A percentile compares a stretch with the other conserved stretches of the same genome.
These are phyloP conservation scores for Nicotiana sylvestris DNA, from an alignment of 257 asterid genomes.

Conservation along the genomic window DNA sequence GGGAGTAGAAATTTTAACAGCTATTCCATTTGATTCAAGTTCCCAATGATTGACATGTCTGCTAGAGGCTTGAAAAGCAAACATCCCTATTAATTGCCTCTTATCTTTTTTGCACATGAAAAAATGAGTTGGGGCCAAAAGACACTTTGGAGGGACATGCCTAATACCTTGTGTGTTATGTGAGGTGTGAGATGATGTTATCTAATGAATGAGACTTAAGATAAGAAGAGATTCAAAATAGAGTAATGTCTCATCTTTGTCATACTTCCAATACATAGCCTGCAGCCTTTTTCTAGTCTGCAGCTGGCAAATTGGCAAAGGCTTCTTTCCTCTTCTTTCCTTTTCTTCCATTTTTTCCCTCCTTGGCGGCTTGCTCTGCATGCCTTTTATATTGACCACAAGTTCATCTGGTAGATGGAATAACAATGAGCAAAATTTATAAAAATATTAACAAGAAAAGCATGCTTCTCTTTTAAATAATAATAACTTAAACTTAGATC, in stretches of 20 bases:
- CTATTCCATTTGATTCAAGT: conserved; percentile 14
- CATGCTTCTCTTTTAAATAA: no score
- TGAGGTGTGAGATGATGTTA: background rate
- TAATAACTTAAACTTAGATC: no score
- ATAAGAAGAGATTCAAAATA: background rate
- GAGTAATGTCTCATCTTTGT: conserved; percentile 1
- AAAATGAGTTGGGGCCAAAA: conserved; percentile 16
- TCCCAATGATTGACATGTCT: conserved; percentile 29
- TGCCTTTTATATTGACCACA: background rate
- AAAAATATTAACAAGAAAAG: no score
- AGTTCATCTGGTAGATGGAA: background rate
- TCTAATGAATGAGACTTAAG: background rate
- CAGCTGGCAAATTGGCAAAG: conserved; percentile 12
- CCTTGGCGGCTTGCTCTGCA: conserved; percentile 7
- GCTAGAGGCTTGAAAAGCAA: conserved; percentile 10
- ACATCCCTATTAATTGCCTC: conserved; percentile 1
- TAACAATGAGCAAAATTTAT: background rate
- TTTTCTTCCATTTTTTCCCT: background rate
- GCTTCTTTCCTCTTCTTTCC: background rate
- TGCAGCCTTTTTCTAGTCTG: conserved; percentile 12
- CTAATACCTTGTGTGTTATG: background rate
- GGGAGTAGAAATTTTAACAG: conserved; percentile 15
- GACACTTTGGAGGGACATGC: background rate
- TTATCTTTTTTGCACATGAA: conserved; percentile 9
- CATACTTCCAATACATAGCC: background rate